phyloP scores from a whole-genome alignment of 140 eudicot genomes.

The Ambrosia hybrid region DNA sequence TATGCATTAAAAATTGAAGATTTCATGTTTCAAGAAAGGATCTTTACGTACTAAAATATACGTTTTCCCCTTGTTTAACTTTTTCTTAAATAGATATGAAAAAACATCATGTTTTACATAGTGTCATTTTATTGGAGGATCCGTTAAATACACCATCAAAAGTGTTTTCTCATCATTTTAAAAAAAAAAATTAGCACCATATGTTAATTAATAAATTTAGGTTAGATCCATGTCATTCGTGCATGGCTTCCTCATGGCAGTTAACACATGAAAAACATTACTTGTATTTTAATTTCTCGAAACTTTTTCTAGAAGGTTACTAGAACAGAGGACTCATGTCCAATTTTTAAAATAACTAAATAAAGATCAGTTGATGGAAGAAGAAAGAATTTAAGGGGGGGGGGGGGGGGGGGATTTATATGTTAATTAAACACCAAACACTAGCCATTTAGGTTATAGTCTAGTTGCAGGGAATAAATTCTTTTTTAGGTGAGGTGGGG shows the following conservation, averaged over 20 bases:
- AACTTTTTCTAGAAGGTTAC: slow-evolving; percentile 27
- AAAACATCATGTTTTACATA: slow-evolving; percentile 18
- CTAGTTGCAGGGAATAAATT: too few relatives aligned
- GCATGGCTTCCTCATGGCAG: slow-evolving; percentile 38
- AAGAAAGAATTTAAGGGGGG: neutral
- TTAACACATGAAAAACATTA: slow-evolving; percentile 23
- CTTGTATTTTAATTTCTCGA: slow-evolving; percentile 6
- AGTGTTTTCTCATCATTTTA: neutral
- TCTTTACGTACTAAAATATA: slow-evolving; percentile 1
- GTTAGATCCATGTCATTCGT: slow-evolving; percentile 18
- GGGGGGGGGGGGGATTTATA: neutral
- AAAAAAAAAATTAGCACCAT: slow-evolving; percentile 18
- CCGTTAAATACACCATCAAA: neutral
- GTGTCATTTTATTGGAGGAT: slow-evolving; percentile 10
- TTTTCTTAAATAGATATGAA: neutral
- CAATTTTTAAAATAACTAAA: neutral
- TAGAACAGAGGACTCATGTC: slow-evolving; percentile 21
- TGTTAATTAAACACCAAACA: neutral
- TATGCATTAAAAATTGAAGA: neutral
- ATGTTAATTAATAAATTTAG: slow-evolving; percentile 17
- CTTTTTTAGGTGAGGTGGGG: too few relatives aligned
- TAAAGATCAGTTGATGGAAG: neutral
- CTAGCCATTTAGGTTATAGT: neutral
- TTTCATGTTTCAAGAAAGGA: slow-evolving; percentile 1
- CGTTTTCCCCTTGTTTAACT: neutral